Base-by-base conservation (phyloP, 768 basidiomycete genomes). In the Pleurotus giganteus region DNA sequence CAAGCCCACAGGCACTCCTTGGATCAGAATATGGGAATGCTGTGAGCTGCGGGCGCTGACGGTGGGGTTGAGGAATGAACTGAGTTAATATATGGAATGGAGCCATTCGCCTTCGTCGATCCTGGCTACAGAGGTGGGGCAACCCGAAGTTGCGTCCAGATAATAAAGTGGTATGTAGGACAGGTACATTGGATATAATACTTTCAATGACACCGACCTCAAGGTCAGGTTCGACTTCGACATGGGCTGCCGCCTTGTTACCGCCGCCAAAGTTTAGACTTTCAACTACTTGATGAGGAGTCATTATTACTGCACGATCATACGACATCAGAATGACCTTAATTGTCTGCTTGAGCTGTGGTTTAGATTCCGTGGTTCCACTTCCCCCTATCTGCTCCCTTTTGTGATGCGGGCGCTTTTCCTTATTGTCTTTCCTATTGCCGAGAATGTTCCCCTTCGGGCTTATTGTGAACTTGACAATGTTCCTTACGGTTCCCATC, bases 1-100 rank as follows among this genome's bases (percentile, higher is more conserved):
- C 54, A 70, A 51, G 24, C 4, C 49, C 6, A 51, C 49, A 21
- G 5, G 39, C 7, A 41, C 8, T 41, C 13, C 31, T 32, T 47
- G 23, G 39, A 21, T 3, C 39, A 41, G 29, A 28, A 47, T 47
- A 28, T n/a, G 31, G 27, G 26, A 29, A 32, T 28, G 31, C 26
- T 47, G 28, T 28, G 28, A 29, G 6, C 27, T 31, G 29, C 46
- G 17, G 15, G n/a, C 27, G 29, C 27, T 11, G 11, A 24, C 29
- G 39, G 39, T 19, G 8, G n/a, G 39, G 19, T 47, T 17, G n/a
- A 11, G n/a, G 15, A 32, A 31, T 23, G 31, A 9, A 8, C 27
- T 17, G 4, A 31, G 46, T 17, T 13, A 15, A 27, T 9, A 11
- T 19, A 17, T 17, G 19, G 39, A 41, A 41, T 41, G 39, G 39